Percentiles rank a stretch among this genome's conserved stretches.
These are phyloP conservation scores for Penicillium paradoxum DNA, from an alignment of 495 filamentous ascomycete species.

Conservation along the genomic window DNA sequence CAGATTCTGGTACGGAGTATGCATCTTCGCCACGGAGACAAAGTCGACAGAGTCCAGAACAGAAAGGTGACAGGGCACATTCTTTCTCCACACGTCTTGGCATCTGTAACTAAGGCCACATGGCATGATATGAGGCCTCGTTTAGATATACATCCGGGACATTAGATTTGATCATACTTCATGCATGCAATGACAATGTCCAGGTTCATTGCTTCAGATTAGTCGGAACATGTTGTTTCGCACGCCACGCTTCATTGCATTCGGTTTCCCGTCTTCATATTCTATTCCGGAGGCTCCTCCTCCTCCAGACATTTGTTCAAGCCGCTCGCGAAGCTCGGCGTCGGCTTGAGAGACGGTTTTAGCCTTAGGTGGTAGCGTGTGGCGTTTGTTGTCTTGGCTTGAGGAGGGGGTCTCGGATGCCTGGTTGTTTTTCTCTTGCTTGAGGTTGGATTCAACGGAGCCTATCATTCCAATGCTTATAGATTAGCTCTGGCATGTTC, in stretches of 20 bases:
- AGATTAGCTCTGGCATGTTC: neutral
- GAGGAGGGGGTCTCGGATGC: neutral
- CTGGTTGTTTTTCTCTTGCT: neutral
- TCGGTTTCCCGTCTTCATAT: constrained; percentile 70
- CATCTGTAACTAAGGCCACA: neutral
- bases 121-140: neutral
- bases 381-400: constrained; percentile 1
- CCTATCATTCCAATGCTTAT: neutral
- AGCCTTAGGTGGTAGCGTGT: constrained; percentile 6
- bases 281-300: constrained; percentile 76
- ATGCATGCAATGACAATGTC: neutral
- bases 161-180: neutral
- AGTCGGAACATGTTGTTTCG: constrained; percentile 75
- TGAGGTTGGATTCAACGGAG: neutral
- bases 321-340: constrained; percentile 59
- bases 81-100: neutral
- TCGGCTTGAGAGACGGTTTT: constrained; percentile 61
- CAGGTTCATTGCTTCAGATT: constrained; percentile 36
- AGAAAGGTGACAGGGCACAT: neutral
- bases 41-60: neutral
- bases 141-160: neutral
- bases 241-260: constrained; percentile 72
- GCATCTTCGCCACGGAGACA: neutral
- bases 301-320: constrained; percentile 66
- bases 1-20: neutral